Evolutionary conservation across 1,284 basidiomycete species (phyloP).

Genomic region (Trametes polyzona): DNA sequence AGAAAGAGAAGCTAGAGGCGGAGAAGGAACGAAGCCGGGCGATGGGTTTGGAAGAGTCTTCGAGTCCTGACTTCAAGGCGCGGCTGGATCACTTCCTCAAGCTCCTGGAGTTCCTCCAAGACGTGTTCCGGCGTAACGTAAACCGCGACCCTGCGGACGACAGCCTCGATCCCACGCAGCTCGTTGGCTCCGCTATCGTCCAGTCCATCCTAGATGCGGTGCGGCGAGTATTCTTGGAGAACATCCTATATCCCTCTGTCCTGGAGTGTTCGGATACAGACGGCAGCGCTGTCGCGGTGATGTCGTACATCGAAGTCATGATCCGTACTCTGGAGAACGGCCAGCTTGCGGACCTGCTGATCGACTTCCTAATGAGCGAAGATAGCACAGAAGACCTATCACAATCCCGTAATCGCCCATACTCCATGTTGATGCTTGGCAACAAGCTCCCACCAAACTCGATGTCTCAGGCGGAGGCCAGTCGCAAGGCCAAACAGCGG

Average conservation of each 20-base stretch:
- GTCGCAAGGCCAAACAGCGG: conserved; percentile 50
- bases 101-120: conserved; percentile 90
- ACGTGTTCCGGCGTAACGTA: conserved; percentile 74
- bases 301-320: conserved; percentile 95
- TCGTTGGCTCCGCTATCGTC: conserved; percentile 79
- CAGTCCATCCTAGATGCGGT: conserved; percentile 84
- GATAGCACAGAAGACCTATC: conserved; percentile 69
- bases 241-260: conserved; percentile 91
- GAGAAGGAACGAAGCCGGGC: conserved; percentile 57
- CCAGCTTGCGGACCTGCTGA: conserved; percentile 69
- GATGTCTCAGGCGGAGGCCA: conserved; percentile 34
- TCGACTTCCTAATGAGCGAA: conserved; percentile 82
- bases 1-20: conserved; percentile 55
- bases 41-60: conserved; percentile 76
- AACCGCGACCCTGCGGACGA: conserved; percentile 43
- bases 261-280: conserved; percentile 92
- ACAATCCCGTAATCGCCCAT: conserved; percentile 46
- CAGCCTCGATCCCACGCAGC: conserved; percentile 55
- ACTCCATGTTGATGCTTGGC: conserved; percentile 52
- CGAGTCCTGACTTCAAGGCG: conserved; percentile 74
- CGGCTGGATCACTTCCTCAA: conserved; percentile 90
- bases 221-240: conserved; percentile 88
- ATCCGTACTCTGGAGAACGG: conserved; percentile 77
- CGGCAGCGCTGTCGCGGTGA: conserved; percentile 93
- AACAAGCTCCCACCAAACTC: conserved; percentile 41